These are phyloP conservation scores for Cocos nucifera DNA, from an alignment of 176 grass and related monocot species.

Conservation along the genomic window DNA sequence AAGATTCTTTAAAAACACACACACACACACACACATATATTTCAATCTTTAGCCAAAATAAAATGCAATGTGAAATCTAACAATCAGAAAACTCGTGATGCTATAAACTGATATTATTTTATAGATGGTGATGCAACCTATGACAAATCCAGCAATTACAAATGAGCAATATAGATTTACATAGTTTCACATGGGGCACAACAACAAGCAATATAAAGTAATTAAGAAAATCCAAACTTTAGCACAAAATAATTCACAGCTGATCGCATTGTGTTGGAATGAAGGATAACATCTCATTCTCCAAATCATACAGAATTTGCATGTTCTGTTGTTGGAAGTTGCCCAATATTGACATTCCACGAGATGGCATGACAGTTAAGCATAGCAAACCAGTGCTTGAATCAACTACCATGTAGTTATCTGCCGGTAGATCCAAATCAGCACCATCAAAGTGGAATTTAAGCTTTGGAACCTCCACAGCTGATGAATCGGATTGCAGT, in stretches of 20 bases:
- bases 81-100: no score
- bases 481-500: constrained; percentile 25
- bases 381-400: constrained; percentile 43
- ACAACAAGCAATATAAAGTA: no score
- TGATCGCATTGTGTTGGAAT: constrained; percentile 49
- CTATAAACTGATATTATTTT: no score
- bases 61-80: no score
- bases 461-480: constrained; percentile 41
- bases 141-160: no score
- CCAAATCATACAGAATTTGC: constrained; percentile 78
- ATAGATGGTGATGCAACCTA: no score
- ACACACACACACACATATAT: no score
- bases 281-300: constrained; percentile 48
- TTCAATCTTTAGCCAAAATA: no score
- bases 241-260: constrained; percentile 9
- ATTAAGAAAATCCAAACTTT: no score
- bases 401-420: constrained; percentile 54
- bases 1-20: no score
- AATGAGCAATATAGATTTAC: no score
- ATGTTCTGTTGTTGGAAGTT: constrained; percentile 95
- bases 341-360: constrained; percentile 51
- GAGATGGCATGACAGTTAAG: constrained; percentile 43
- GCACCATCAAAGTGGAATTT: constrained; percentile 76
- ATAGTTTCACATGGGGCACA: no score
- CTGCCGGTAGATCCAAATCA: constrained; percentile 56